Base-by-base conservation (phyloP, 192 early-diverging fungal genomes). In the Coemansia sp. region DNA sequence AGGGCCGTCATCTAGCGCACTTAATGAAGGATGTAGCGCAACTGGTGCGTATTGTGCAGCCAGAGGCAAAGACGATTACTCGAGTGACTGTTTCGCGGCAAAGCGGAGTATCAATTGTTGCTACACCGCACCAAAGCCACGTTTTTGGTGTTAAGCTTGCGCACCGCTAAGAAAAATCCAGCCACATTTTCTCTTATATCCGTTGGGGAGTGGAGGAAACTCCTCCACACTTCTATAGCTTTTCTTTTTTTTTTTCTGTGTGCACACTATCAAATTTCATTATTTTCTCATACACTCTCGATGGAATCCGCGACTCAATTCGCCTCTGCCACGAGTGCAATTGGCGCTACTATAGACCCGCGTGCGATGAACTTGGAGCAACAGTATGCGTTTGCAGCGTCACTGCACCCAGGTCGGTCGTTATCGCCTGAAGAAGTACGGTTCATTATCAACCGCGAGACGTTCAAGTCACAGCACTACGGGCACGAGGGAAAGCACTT, bases 21-120 rank as follows among this genome's bases (percentile, higher is more conserved):
- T 46, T 83, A 20, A 76, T 76, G 70, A 83, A 75, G 62, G 81
- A 83, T 33, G 76, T 76, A 0, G 81, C 76, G 3, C 67, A 76
- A 52, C 70, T 83, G 44, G 68, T 79, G 57, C 31, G 63, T 2
- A 73, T 83, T 39, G 61, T 75, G 15, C 60, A 44, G 29, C 81
- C 81, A 7, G 70, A 70, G 33, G 50, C 71, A 1, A 66, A 71
- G 61, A 49, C 76, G 15, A 47, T 83, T 27, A 79, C 81, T 6
- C 66, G 76, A 6, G 73, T 78, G 38, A 76, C 76, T 11, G 40
- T 83, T 31, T 69, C 70, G 34, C 69, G 76, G 29, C 73, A 79
- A 40, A 66, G 64, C 58, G 81, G 77, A 31, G 55, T 46, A 29
- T 65, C 73, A 20, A 41, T 83, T 5, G 76, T 78, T 12, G 76